Evolutionary conservation across 73 alveolate species (phyloP), one percentile per base, ranked within the genome.

Genomic region (Paramecium bursaria): DNA sequence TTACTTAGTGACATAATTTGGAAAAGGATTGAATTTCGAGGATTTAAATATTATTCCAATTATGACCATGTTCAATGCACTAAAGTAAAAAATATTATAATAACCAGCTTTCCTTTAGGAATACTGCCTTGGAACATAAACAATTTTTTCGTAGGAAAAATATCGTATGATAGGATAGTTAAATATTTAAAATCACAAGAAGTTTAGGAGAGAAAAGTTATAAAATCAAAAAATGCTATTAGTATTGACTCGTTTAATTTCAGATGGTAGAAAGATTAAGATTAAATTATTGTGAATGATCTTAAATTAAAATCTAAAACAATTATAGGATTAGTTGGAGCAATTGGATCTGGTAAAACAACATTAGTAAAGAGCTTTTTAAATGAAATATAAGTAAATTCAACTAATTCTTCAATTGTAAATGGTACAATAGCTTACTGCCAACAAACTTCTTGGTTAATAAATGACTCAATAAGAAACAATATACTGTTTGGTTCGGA

Each of bases 371-470:
- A 14, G 11, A 29, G 48, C 85, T 75, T n/a, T 14, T 6, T 47
- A 14, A 39, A 85, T 4, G 50, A 44, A 30, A 7, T 33, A 22
- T 53, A 82, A 54, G 26, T 79, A 52, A 13, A 33, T 19, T 19
- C 75, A 14, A 30, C 52, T 35, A 29, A 90, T 60, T 86, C 60
- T 48, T 87, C 87, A 50, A 53, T 91, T 7, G 52, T 82, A 4
- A 73, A 80, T 9, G 95, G 95, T 13, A 26, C 53, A 9, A 57
- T 90, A 2, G 85, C 91, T 13, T 86, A 75, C 44, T 91, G 91
- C 22, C 51, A 75, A 9, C 85, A 92, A 52, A 60, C 50, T 25
- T 90, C 93, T 10, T 92, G 97, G 97, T 86, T 92, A 19, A 67
- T 87, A 61, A 90, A 80, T 87, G 50, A 35, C 50, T 46, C 95